Percentiles rank a stretch among this genome's conserved stretches.
Evolutionary conservation across 768 basidiomycete species (phyloP).

Genomic region (Gelatoporia subvermispora): DNA sequence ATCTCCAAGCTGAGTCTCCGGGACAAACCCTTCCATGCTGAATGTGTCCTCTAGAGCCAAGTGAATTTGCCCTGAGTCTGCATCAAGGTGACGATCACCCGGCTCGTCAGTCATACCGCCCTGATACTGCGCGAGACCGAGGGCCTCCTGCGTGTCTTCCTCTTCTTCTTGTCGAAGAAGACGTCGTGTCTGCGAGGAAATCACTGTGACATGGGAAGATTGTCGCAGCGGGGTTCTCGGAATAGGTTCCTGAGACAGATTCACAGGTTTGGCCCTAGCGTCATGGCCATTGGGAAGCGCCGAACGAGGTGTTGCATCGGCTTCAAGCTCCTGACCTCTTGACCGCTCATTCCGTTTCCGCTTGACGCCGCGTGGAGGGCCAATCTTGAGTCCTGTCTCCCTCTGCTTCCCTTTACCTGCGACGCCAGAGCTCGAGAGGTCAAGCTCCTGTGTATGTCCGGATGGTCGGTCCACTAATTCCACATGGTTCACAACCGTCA

Average conservation of each 20-base stretch:
- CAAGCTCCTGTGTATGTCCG: background rate
- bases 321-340: too few relatives aligned
- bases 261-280: background rate
- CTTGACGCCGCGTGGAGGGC: constrained; percentile 12
- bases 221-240: background rate
- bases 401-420: constrained; percentile 3
- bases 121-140: background rate
- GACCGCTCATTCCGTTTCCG: background rate
- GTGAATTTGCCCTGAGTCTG: background rate
- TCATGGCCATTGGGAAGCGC: background rate
- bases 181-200: background rate
- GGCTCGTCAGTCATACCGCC: background rate
- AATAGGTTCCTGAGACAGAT: background rate
- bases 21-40: constrained; percentile 13
- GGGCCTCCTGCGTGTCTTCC: constrained; percentile 13
- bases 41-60: constrained; percentile 9
- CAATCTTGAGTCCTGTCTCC: constrained; percentile 5
- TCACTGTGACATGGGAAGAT: background rate
- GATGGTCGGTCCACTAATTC: background rate
- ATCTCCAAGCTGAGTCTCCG: constrained; percentile 12
- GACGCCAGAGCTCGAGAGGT: too few relatives aligned
- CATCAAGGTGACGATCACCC: background rate
- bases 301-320: too few relatives aligned
- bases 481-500: background rate
- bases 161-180: constrained; percentile 14